Percentiles rank a stretch among this genome's conserved stretches.
Conservation (phyloP, 106 monocot species). For the Phalaenopsis equestris region DNA sequence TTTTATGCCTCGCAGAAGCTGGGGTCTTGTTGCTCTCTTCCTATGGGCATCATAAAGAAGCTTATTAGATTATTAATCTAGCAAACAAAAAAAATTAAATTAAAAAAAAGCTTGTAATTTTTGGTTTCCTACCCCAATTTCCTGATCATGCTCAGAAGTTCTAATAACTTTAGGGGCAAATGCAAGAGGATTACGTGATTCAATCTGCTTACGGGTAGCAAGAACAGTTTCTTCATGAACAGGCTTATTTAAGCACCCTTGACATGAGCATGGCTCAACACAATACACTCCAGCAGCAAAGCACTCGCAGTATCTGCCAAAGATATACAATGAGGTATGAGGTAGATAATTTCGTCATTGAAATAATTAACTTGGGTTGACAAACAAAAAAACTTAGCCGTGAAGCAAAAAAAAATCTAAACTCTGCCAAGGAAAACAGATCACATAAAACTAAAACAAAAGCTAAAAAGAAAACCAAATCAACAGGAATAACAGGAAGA, state of each 20-base stretch:
- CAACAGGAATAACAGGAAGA: neutral
- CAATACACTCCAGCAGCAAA: constrained; percentile 97
- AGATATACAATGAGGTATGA: neutral
- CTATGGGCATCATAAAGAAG: constrained; percentile 16
- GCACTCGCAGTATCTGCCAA: constrained; percentile 89
- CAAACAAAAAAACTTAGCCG: neutral
- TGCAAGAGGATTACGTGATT: constrained; percentile 95
- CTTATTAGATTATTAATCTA: neutral
- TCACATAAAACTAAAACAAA: neutral
- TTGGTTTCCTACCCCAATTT: constrained; percentile 37
- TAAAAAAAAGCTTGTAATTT: neutral
- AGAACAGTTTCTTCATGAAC: constrained; percentile 83
- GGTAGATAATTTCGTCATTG: neutral
- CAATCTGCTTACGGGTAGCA: constrained; percentile 90
- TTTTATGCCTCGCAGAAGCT: constrained; percentile 93
- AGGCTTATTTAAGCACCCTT: constrained; percentile 92
- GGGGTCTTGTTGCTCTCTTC: constrained; percentile 88
- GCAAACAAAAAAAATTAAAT: neutral
- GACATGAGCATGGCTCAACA: constrained; percentile 81
- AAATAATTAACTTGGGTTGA: neutral
- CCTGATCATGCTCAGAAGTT: constrained; percentile 30
- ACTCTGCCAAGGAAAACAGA: neutral
- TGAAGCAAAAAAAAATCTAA: neutral
- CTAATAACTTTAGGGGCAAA: constrained; percentile 98
- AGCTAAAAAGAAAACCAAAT: neutral